Evolutionary conservation across 2,329 filamentous ascomycete species (phyloP).

Genomic region (Talaromyces marneffei): DNA sequence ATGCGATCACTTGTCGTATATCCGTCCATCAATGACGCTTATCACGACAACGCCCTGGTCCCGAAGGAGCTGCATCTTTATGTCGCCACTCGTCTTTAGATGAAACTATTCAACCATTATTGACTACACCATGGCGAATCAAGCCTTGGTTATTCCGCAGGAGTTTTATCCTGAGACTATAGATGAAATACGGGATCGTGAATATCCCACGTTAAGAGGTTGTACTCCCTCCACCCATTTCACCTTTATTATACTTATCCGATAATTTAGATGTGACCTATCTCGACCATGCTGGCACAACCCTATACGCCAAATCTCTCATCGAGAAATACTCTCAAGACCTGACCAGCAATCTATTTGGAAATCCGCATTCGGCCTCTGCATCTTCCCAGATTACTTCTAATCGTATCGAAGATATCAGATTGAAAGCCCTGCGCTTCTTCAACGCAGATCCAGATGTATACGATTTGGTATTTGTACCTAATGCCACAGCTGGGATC

Average conservation of each 20-base stretch:
- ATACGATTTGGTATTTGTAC: slow-evolving; percentile 85
- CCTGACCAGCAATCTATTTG: slow-evolving; percentile 72
- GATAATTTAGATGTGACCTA: slow-evolving; percentile 62
- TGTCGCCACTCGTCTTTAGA: slow-evolving; percentile 11
- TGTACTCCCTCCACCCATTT: not conserved
- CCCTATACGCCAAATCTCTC: slow-evolving; percentile 70
- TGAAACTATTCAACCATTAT: not conserved
- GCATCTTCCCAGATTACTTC: slow-evolving; percentile 72
- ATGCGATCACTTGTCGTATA: not conserved
- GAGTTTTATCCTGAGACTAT: slow-evolving; percentile 41
- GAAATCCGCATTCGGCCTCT: slow-evolving; percentile 88
- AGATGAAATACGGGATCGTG: slow-evolving; percentile 40
- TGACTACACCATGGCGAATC: slow-evolving; percentile 7
- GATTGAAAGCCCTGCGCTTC: slow-evolving; percentile 64
- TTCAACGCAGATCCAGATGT: slow-evolving; percentile 74
- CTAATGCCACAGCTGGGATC: slow-evolving; percentile 85
- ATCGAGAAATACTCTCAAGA: slow-evolving; percentile 75
- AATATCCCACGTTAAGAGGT: slow-evolving; percentile 45
- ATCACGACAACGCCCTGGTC: not conserved
- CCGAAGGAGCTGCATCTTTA: not conserved
- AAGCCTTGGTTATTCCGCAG: slow-evolving; percentile 17
- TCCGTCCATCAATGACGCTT: not conserved
- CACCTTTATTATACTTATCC: not conserved
- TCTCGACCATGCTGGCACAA: slow-evolving; percentile 94
- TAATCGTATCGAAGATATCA: slow-evolving; percentile 66